Evolutionary conservation across 2,329 filamentous ascomycete species (phyloP), one percentile per base, ranked within the genome.

Genomic region (Fusarium bulbicola): DNA sequence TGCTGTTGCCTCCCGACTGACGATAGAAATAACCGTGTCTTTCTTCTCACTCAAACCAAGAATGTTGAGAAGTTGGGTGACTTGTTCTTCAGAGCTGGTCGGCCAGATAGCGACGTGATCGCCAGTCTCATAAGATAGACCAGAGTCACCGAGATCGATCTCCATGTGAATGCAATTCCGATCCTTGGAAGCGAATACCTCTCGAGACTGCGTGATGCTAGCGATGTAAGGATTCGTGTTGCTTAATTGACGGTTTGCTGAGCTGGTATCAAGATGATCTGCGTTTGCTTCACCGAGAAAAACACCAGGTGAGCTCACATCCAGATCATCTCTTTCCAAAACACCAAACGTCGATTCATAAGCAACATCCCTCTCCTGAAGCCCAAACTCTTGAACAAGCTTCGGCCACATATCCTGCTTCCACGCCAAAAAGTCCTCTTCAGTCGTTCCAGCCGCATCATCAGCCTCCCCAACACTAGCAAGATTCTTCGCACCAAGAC

Each of bases 331-430:
- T 3, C 58, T 56, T 9, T 60, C 58, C 30, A 60, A 4, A 14
- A 60, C 58, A n/a, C 58, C 58, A 24, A 60, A 60, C 0, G 37
- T 43, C 1, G 58, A 56, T 4, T 60, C 58, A 4, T 60, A 60
- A 7, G 47, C 18, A 21, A 43, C 47, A 24, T 60, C 37, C 10
- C 47, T 24, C 30, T 56, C 47, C 11, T 56, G 7, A 0, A 60
- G 58, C 5, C 37, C 37, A 34, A 56, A 36, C 15, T 56, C 58
- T n/a, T 40, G 20, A 5, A 56, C 20, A 4, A 60, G 28, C 20
- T 24, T 54, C 18, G 47, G 47, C 58, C 58, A 60, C 58, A 60
- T 60, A 21, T 43, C 47, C 13, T 60, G 58, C n/a, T 60, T 60
- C 58, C 58, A 60, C 0, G 58, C 32, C 37, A 60, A 4, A n/a